phyloP scores from a whole-genome alignment of 352 stramenopile species.

The Achlya hypogyna region DNA sequence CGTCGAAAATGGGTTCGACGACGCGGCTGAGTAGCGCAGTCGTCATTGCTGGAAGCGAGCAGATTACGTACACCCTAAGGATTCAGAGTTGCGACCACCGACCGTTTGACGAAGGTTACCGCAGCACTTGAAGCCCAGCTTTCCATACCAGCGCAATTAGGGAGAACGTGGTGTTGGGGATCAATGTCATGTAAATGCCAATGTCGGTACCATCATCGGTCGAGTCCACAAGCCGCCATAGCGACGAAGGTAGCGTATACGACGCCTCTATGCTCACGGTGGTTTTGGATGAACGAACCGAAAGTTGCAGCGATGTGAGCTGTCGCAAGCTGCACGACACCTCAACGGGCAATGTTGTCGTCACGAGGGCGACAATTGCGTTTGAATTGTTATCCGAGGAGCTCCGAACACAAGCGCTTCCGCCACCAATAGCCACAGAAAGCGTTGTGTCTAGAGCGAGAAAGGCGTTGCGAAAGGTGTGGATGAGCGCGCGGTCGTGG shows the following conservation, averaged over 20 bases:
- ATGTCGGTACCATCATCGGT: conserved; percentile 12
- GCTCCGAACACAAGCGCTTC: background rate
- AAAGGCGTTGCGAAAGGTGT: conserved; percentile 10
- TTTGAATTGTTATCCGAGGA: background rate
- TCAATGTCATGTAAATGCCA: background rate
- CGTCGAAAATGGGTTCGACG: background rate
- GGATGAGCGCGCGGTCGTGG: conserved; percentile 7
- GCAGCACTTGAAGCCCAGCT: conserved; percentile 3
- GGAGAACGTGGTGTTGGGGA: background rate
- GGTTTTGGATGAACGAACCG: background rate
- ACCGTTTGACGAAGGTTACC: background rate
- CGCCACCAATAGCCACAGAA: background rate
- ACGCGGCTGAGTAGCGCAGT: background rate
- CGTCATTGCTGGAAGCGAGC: conserved; percentile 4
- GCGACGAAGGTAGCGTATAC: background rate
- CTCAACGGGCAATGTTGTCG: background rate
- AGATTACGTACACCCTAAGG: conserved; percentile 6
- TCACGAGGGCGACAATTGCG: conserved; percentile 3
- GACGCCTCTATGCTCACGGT: background rate
- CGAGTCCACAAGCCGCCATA: conserved; percentile 3
- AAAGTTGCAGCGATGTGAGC: background rate
- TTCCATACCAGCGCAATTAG: conserved; percentile 15
- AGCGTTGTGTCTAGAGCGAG: conserved; percentile 6
- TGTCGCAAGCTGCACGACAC: background rate
- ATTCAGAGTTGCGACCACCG: background rate